Evolutionary conservation across 2,329 filamentous ascomycete genomes (phyloP), one percentile per base, ranked within the genome.

Genomic region (Aspergillus pseudonomiae): DNA sequence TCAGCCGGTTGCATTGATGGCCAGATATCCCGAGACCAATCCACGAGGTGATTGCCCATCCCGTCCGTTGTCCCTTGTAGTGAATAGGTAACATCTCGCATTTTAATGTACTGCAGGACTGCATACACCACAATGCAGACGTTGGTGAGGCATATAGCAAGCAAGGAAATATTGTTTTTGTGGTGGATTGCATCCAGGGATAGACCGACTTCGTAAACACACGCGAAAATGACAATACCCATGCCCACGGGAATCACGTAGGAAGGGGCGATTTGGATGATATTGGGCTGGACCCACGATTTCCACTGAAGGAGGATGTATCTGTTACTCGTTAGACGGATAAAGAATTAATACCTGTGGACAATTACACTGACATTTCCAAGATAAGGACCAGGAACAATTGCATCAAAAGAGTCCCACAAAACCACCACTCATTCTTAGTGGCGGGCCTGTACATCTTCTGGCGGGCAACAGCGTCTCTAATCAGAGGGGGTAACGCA

Each of bases 91-190:
- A 50, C 56, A 0, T 55, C 48, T 16, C 60, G 41, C 36, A 68
- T 64, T 19, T 62, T 39, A 11, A 11, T 48, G 26, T 63, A 65
- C 45, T 68, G 68, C 65, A 70, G 62, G 4, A 46, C 63, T 3
- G 68, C 56, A 54, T 64, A 69, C 5, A 43, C 64, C 2, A 67
- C 24, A 26, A 57, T 54, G 26, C 62, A 66, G 26, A 41, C 32
- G 62, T 68, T 68, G 41, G 60, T 63, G 16, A 63, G 43, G 59
- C 65, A 70, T 6, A 70, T 63, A 2, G 68, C 68, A 3, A 70
- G 59, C 11, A 69, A 60, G 10, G 66, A 52, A n/a, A 69, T 61
- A 26, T 67, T 68, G 48, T 70, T 70, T 26, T 67, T 68, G 52
- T 66, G 59, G 28, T 65, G 62, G 6, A 70, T 61, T 10, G 65